A percentile compares a stretch with the other conserved stretches of the same genome.
These are phyloP conservation scores for Thinopyrum obtusiflorum DNA, from an alignment of 202 grass and related monocot species.

Conservation along the genomic window DNA sequence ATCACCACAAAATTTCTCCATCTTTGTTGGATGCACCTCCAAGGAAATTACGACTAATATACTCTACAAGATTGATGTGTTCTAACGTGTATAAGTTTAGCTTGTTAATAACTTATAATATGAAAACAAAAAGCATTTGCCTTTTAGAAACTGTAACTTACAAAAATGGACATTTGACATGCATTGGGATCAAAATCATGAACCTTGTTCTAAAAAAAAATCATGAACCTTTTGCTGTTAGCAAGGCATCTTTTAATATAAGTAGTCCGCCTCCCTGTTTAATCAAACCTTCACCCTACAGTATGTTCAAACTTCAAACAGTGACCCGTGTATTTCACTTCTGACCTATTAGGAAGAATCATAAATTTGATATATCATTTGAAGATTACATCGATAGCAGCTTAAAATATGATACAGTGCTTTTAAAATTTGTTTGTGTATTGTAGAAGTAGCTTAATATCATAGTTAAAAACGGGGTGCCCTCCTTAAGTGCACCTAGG, in stretches of 20 bases:
- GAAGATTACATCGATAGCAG: neutral
- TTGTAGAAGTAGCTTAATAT: neutral
- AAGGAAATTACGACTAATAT: neutral
- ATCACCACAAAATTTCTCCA: neutral
- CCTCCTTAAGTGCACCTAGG: neutral
- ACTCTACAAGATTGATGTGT: neutral
- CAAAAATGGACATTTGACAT: neutral
- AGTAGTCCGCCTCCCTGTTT: neutral
- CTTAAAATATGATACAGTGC: neutral
- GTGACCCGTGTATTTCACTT: neutral
- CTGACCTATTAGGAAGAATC: neutral
- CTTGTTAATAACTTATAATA: neutral
- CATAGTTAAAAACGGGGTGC: neutral
- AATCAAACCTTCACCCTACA: neutral
- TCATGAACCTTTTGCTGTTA: neutral
- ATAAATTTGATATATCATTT: neutral
- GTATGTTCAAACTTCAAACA: constrained; percentile 6
- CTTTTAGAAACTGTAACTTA: constrained; percentile 7
- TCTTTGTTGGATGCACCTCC: neutral
- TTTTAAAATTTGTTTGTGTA: neutral
- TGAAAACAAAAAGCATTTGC: neutral
- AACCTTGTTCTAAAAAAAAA: neutral
- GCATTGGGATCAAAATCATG: neutral
- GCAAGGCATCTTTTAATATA: neutral
- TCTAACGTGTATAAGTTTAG: neutral